phyloP scores from a whole-genome alignment of 176 grass and related monocot genomes.

The Musa schizocarpa region DNA sequence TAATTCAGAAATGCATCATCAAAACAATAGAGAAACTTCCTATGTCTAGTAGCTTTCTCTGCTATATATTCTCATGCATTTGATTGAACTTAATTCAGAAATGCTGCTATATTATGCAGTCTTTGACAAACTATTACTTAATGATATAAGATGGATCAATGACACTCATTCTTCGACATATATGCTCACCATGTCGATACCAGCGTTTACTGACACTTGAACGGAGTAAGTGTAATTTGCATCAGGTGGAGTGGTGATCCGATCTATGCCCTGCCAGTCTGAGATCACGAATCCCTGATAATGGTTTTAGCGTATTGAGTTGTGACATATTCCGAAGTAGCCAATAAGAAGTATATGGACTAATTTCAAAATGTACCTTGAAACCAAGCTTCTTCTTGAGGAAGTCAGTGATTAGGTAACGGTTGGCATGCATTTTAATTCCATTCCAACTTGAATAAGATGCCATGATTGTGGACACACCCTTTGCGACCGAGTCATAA shows the following conservation, averaged over 20 bases:
- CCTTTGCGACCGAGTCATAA: background rate
- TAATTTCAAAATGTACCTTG: background rate
- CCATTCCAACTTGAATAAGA: constrained; percentile 17
- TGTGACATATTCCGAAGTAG: too few species aligned
- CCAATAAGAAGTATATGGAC: too few species aligned
- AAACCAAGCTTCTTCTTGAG: background rate
- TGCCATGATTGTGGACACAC: constrained; percentile 5
- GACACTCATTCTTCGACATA: background rate
- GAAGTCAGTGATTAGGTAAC: constrained; percentile 4
- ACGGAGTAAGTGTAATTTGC: constrained; percentile 14
- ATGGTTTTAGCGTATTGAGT: background rate
- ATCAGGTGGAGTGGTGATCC: background rate
- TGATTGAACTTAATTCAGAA: too few species aligned
- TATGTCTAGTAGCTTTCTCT: too few species aligned
- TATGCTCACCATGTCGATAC: constrained; percentile 10
- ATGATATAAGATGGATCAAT: background rate
- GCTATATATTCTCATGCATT: too few species aligned
- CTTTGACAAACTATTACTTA: too few species aligned
- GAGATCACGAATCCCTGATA: constrained; percentile 13
- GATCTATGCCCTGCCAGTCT: constrained; percentile 2
- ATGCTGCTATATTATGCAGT: too few species aligned
- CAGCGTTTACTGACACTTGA: background rate
- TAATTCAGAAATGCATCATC: too few species aligned
- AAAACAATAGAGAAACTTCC: too few species aligned
- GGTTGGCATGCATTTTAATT: constrained; percentile 11